These are phyloP conservation scores for Neurospora sublineolata DNA, from an alignment of 495 filamentous ascomycete genomes.

Conservation along the genomic window DNA sequence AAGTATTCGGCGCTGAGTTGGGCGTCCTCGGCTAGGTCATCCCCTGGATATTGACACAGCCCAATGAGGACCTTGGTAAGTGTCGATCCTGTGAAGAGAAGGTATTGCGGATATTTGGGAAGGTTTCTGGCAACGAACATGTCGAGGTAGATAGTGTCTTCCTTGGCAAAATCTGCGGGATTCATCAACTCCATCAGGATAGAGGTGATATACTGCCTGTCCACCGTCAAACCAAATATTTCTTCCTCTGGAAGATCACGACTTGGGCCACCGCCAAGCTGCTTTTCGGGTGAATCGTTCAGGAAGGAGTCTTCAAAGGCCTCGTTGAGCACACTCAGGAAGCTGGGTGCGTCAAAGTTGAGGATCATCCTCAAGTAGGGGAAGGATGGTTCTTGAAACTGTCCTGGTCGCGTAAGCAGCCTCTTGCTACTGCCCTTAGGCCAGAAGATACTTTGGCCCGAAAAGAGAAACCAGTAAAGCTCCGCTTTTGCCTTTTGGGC, in stretches of 20 bases:
- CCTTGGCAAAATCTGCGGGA: slow-evolving; percentile 52
- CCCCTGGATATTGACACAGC: slow-evolving; percentile 71
- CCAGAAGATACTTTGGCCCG: slow-evolving; percentile 60
- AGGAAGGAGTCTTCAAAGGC: slow-evolving; percentile 93
- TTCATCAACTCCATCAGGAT: slow-evolving; percentile 86
- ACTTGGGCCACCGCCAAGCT: slow-evolving; percentile 37
- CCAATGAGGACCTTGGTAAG: slow-evolving; percentile 71
- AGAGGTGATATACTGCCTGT: slow-evolving; percentile 80
- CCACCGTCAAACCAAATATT: slow-evolving; percentile 60
- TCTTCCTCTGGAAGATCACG: slow-evolving; percentile 47
- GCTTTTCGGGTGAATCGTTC: slow-evolving; percentile 57
- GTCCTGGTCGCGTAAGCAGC: slow-evolving; percentile 40
- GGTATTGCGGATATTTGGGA: slow-evolving; percentile 92
- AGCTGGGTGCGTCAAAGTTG: slow-evolving; percentile 78
- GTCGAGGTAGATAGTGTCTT: slow-evolving; percentile 85
- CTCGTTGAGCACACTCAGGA: slow-evolving; percentile 91
- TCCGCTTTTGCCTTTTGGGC: slow-evolving; percentile 69
- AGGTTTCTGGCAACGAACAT: slow-evolving; percentile 97
- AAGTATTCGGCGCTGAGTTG: slow-evolving; percentile 93
- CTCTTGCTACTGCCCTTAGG: slow-evolving; percentile 43
- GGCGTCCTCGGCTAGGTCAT: slow-evolving; percentile 81
- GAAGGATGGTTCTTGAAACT: slow-evolving; percentile 53
- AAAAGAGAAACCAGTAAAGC: slow-evolving; percentile 86
- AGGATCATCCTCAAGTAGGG: slow-evolving; percentile 75
- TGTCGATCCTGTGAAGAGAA: slow-evolving; percentile 75